Evolutionary conservation across 257 asterid genomes (phyloP).

Genomic region (Coffea canephora): DNA sequence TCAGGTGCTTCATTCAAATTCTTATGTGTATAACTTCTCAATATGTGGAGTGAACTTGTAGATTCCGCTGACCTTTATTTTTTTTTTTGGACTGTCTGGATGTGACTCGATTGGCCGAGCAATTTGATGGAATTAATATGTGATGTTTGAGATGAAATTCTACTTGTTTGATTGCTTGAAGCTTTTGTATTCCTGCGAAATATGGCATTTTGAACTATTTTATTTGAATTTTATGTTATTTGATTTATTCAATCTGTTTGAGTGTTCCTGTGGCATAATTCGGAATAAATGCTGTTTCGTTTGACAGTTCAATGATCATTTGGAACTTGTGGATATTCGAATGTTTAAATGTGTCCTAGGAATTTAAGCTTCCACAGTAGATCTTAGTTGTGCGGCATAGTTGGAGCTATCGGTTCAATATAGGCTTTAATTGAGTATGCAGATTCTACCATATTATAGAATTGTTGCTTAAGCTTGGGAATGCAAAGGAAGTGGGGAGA

Average conservation of each 20-base stretch:
- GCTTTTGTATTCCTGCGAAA: no score
- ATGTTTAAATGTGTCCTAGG: not conserved
- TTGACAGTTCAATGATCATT: not conserved
- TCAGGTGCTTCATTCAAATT: conserved; percentile 41
- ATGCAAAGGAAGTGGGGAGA: not conserved
- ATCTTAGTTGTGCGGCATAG: not conserved
- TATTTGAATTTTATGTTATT: not conserved
- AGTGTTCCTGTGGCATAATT: not conserved
- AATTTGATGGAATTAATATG: not conserved
- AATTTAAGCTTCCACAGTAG: not conserved
- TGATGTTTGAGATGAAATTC: not conserved
- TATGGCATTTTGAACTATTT: not conserved
- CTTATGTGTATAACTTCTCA: not conserved
- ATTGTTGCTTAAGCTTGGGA: not conserved
- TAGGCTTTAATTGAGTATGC: not conserved
- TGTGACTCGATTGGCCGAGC: no score
- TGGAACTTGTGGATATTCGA: not conserved
- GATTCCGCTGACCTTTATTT: not conserved
- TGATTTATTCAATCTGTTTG: not conserved
- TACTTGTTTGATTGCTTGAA: not conserved
- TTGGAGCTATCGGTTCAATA: not conserved
- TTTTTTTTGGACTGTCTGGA: not conserved
- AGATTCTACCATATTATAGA: not conserved
- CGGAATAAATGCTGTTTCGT: not conserved
- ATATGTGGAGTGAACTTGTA: not conserved